Base-by-base conservation (phyloP, 2,329 filamentous ascomycete species). In the Kalmusia sp. region DNA sequence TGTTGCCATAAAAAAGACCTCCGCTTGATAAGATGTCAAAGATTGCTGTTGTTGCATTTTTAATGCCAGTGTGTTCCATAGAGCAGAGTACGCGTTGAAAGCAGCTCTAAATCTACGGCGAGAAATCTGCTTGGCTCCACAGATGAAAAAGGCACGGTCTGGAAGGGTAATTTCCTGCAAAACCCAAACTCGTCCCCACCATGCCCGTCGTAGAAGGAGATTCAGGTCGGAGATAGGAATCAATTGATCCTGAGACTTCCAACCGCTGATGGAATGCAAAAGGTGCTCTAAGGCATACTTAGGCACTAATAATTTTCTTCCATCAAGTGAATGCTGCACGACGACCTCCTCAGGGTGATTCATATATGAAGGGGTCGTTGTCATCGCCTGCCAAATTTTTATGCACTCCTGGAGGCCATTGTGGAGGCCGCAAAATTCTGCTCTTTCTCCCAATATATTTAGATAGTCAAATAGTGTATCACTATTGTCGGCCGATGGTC, bases 141-240 rank as follows among this genome's bases (percentile, higher is more conserved):
- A 61, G 35, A 55, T 27, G 21, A 58, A 49, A 1, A 58, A 24
- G 12, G 46, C 34, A 12, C 49, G 19, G 17, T 45, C 27, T 15
- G 61, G 35, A 33, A 63, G 48, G 27, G 56, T 47, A 7, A 59
- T 43, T 37, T 63, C 61, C 24, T 63, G 61, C 6, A 63, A 44
- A 30, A 59, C 52, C 61, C 58, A 63, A 4, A 63, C 39, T 27
- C 61, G 41, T 34, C 27, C 25, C 61, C 54, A 63, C 61, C 56
- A 61, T 24, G 50, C 12, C 35, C 56, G 41, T 12, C 28, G 27
- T n/a, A 56, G 57, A 15, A 62, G 35, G 1, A 25, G n/a, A 6
- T 39, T 49, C 17, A 60, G 3, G 6, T 35, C 41, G 44, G 31
- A 21, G 1, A 51, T 24, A n/a, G 51, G 53, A 24, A 55, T 24